These are phyloP conservation scores for Lentinula sp. DNA, from an alignment of 768 basidiomycete genomes.

Conservation along the genomic window DNA sequence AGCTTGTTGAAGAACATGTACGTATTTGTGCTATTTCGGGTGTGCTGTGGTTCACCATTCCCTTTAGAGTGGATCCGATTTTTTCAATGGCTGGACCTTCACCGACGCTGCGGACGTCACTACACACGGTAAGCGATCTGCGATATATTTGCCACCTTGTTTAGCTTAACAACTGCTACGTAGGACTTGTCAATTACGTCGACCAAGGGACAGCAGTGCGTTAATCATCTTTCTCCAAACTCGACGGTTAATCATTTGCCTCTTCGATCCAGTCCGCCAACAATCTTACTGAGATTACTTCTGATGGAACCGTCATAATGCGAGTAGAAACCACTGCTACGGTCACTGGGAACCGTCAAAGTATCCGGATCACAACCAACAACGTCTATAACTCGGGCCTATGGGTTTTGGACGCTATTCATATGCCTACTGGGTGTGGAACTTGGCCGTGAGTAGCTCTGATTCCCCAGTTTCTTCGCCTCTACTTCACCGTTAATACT, in stretches of 20 bases:
- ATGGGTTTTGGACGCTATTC: slow-evolving; percentile 75
- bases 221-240: background rate
- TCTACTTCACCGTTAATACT: background rate
- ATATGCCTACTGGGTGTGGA: slow-evolving; percentile 67
- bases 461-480: background rate
- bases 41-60: background rate
- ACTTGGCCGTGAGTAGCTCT: slow-evolving; percentile 38
- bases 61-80: slow-evolving; percentile 53
- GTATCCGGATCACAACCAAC: slow-evolving; percentile 71
- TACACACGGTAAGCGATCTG: slow-evolving; percentile 5
- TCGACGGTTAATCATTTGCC: background rate
- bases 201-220: slow-evolving; percentile 55
- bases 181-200: slow-evolving; percentile 65
- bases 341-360: slow-evolving; percentile 53
- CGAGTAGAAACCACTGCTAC: slow-evolving; percentile 74
- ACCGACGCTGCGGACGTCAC: slow-evolving; percentile 69
- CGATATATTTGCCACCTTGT: too few species aligned
- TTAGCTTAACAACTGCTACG: background rate
- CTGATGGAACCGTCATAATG: slow-evolving; percentile 78
- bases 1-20: slow-evolving; percentile 53
- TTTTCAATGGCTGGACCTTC: slow-evolving; percentile 84
- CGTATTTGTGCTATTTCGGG: slow-evolving; percentile 15
- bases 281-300: slow-evolving; percentile 62
- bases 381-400: slow-evolving; percentile 58
- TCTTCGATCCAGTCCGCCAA: slow-evolving; percentile 5